Evolutionary conservation across 495 filamentous ascomycete genomes (phyloP).

Genomic region (Penicillium bovifimosum): DNA sequence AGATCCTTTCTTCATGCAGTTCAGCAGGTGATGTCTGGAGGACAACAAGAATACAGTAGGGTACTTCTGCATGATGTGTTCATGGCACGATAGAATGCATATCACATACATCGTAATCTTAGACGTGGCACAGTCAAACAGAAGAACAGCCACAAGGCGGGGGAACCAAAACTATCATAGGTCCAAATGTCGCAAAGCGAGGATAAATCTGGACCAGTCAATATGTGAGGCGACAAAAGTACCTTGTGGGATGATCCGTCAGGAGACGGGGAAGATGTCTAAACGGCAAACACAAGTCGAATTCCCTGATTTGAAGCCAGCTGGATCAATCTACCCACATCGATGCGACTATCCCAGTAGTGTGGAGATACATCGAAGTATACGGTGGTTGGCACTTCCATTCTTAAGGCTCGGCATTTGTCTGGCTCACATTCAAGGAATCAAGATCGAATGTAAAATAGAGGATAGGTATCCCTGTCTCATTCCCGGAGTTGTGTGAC

Average conservation of each 20-base stretch:
- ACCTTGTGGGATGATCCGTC: constrained; percentile 5
- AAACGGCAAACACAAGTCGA: neutral
- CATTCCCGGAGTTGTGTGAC: constrained; percentile 5
- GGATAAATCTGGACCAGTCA: constrained; percentile 17
- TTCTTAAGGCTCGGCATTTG: neutral
- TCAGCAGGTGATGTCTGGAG: constrained; percentile 20
- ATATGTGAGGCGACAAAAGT: constrained; percentile 9
- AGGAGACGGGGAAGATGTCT: neutral
- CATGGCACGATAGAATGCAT: constrained; percentile 2
- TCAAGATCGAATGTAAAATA: neutral
- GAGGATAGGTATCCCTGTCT: neutral
- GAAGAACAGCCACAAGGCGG: constrained; percentile 26
- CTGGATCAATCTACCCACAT: neutral
- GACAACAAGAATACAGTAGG: neutral
- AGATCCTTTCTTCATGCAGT: constrained; percentile 17
- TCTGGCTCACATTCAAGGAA: neutral
- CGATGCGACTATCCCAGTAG: neutral
- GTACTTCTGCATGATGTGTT: constrained; percentile 6
- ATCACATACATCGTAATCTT: neutral
- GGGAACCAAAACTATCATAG: constrained; percentile 3
- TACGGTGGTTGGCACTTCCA: neutral
- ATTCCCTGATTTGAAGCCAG: neutral
- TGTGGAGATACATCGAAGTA: neutral
- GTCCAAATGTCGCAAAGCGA: neutral
- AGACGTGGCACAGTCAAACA: constrained; percentile 20